Evolutionary conservation across 345 rosid species (phyloP).

Genomic region (Pseudoturritis turrita): DNA sequence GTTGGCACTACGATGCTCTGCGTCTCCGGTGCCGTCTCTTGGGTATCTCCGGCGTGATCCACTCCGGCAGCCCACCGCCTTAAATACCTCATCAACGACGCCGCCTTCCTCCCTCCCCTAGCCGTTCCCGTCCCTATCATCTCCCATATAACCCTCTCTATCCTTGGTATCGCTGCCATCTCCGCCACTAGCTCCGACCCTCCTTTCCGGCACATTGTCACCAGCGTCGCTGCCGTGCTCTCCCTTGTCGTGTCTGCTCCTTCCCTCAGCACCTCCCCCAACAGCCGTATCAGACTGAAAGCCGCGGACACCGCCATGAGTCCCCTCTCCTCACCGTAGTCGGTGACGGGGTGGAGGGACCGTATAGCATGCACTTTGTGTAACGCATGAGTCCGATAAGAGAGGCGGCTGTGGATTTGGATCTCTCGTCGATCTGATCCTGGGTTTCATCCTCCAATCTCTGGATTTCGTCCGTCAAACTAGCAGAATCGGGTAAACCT

Average conservation of each 20-base stretch:
- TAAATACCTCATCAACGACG: conserved; percentile 52
- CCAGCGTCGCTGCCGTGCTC: conserved; percentile 66
- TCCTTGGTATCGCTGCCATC: conserved; percentile 50
- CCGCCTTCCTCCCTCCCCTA: conserved; percentile 70
- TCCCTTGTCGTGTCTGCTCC: conserved; percentile 71
- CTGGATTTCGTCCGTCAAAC: conserved; percentile 75
- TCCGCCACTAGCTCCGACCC: conserved; percentile 65
- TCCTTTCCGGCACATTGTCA: conserved; percentile 73
- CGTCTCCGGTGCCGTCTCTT: conserved; percentile 11
- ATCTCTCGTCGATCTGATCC: conserved; percentile 61
- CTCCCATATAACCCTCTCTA: conserved; percentile 81
- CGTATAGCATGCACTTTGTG: conserved; percentile 71
- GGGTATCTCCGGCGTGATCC: conserved; percentile 1
- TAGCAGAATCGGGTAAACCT: conserved; percentile 40
- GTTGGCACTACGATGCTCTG: conserved; percentile 31
- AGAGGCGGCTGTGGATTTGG: conserved; percentile 50
- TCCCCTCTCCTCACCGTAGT: conserved; percentile 71
- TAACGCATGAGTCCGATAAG: conserved; percentile 81
- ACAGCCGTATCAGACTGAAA: conserved; percentile 30
- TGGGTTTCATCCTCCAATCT: conserved; percentile 62
- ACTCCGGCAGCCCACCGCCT: conserved; percentile 62
- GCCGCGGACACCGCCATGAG: conserved; percentile 57
- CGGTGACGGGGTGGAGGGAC: conserved; percentile 38
- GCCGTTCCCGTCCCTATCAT: conserved; percentile 59
- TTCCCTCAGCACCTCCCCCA: conserved; percentile 52